phyloP scores from a whole-genome alignment of 768 basidiomycete species.

The Amanita fuliginea region DNA sequence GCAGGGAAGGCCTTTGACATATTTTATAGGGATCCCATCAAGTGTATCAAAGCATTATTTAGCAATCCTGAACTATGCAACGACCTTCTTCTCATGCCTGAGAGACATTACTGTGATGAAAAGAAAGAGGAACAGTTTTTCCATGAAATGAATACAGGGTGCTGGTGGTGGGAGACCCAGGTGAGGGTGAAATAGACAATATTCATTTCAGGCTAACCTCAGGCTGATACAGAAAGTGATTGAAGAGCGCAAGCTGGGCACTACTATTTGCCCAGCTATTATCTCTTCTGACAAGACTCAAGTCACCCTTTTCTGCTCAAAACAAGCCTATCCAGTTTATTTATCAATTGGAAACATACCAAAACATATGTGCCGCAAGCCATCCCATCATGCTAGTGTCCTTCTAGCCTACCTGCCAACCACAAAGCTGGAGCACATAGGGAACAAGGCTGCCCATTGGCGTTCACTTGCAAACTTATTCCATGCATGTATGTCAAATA shows the following conservation, averaged over 20 bases:
- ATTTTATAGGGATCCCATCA: slow-evolving; percentile 16
- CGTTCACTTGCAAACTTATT: slow-evolving; percentile 17
- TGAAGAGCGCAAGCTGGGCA: neutral
- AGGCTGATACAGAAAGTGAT: neutral
- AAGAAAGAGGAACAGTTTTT: slow-evolving; percentile 13
- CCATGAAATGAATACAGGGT: slow-evolving; percentile 21
- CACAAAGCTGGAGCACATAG: slow-evolving; percentile 17
- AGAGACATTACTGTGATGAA: slow-evolving; percentile 17
- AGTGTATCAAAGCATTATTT: slow-evolving; percentile 19
- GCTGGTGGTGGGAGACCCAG: slow-evolving; percentile 26
- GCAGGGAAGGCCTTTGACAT: slow-evolving; percentile 15
- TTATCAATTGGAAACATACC: slow-evolving; percentile 30
- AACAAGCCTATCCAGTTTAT: slow-evolving; percentile 31
- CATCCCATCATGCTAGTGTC: slow-evolving; percentile 17
- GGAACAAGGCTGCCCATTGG: slow-evolving; percentile 10
- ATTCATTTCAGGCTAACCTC: neutral
- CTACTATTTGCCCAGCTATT: slow-evolving; percentile 26
- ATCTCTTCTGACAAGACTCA: slow-evolving; percentile 32
- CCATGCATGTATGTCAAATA: neutral
- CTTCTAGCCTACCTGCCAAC: slow-evolving; percentile 27
- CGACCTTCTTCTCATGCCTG: slow-evolving; percentile 16
- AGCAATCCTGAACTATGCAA: slow-evolving; percentile 17
- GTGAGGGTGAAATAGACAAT: slow-evolving; percentile 10
- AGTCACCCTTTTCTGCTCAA: slow-evolving; percentile 24
- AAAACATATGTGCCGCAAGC: slow-evolving; percentile 21